Evolutionary conservation across 495 filamentous ascomycete species (phyloP).

Genomic region (Xanthoparmelia taractica): DNA sequence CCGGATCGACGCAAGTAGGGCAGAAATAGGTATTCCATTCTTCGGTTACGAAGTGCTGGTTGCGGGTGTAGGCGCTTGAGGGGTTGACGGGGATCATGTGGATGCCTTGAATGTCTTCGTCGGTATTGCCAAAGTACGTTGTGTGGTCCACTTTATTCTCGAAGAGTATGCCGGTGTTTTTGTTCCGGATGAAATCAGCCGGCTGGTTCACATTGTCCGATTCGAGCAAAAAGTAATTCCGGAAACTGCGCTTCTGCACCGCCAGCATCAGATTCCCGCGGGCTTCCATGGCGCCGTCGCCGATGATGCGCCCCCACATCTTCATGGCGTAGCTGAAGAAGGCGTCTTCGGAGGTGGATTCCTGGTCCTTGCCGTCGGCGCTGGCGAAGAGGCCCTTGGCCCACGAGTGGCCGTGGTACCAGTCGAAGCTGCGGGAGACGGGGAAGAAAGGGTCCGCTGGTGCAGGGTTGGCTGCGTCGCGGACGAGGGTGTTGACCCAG

Average conservation of each 20-base stretch:
- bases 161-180: conserved; percentile 86
- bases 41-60: conserved; percentile 59
- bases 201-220: conserved; percentile 69
- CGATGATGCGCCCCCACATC: conserved; percentile 78
- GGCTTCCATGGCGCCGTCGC: conserved; percentile 74
- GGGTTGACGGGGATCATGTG: conserved; percentile 92
- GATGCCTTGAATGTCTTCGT: conserved; percentile 84
- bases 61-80: conserved; percentile 56
- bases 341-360: conserved; percentile 84
- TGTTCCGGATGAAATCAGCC: conserved; percentile 67
- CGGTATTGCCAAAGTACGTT: conserved; percentile 79
- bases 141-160: conserved; percentile 96
- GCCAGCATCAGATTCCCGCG: conserved; percentile 79
- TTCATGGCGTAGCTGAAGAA: conserved; percentile 84
- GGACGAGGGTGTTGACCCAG: conserved; percentile 72
- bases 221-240: conserved; percentile 74
- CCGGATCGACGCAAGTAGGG: conserved; percentile 39
- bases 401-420: conserved; percentile 94
- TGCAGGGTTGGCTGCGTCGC: conserved; percentile 71
- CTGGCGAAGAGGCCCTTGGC: conserved; percentile 87
- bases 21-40: conserved; percentile 81
- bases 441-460: conserved; percentile 69
- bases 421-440: conserved; percentile 77
- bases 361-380: conserved; percentile 87
- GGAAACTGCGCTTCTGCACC: conserved; percentile 59